Evolutionary conservation across 495 filamentous ascomycete species (phyloP).

Genomic region (Aspergillus coremiiformis): DNA sequence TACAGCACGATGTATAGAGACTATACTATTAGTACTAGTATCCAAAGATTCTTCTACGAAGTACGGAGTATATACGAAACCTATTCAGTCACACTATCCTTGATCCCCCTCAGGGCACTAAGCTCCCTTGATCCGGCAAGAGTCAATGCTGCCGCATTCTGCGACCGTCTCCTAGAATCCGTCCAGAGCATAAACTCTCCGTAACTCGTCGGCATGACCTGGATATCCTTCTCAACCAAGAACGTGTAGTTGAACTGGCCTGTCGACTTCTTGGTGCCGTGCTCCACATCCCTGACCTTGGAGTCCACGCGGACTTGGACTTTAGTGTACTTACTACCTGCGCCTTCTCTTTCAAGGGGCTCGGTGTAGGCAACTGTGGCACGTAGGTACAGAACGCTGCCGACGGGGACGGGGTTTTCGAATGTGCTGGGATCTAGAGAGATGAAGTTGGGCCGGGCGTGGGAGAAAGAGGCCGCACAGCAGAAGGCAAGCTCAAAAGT

Average conservation of each 20-base stretch:
- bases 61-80: too few species aligned
- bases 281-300: conserved; percentile 72
- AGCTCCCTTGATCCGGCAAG: conserved; percentile 24
- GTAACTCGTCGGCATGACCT: conserved; percentile 70
- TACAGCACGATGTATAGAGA: neutral
- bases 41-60: neutral
- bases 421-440: conserved; percentile 75
- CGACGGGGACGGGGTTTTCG: conserved; percentile 77
- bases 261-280: conserved; percentile 65
- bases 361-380: conserved; percentile 76
- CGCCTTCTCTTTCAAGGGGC: conserved; percentile 38
- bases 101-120: conserved; percentile 31
- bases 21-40: too few species aligned
- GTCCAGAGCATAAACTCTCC: conserved; percentile 74
- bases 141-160: conserved; percentile 34
- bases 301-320: conserved; percentile 73
- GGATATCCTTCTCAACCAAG: conserved; percentile 60
- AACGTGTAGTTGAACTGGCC: conserved; percentile 87
- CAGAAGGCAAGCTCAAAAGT: conserved; percentile 87
- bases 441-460: conserved; percentile 68
- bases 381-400: conserved; percentile 71
- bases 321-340: conserved; percentile 46
- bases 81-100: conserved; percentile 45
- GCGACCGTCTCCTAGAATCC: conserved; percentile 58
- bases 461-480: conserved; percentile 71